Evolutionary conservation across 805 yeast genomes (phyloP).

Genomic region (Candida broadrunensis): DNA sequence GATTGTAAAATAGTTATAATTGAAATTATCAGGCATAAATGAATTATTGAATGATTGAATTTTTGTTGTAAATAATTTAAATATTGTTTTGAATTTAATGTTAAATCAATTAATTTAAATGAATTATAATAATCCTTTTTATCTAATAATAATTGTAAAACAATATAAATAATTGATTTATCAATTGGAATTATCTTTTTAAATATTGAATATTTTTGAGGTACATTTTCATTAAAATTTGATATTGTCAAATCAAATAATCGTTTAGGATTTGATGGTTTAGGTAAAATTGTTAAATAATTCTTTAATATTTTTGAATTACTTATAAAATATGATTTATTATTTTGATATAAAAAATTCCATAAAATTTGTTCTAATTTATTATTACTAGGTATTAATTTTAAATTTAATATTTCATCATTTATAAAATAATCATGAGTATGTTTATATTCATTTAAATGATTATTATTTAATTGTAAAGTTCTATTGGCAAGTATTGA

Average conservation of each 20-base stretch:
- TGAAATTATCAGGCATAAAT: neutral
- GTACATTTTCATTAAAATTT: slow-evolving; percentile 4
- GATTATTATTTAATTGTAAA: slow-evolving; percentile 11
- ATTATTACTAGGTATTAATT: slow-evolving; percentile 9
- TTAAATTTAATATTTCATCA: slow-evolving; percentile 9
- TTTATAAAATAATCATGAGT: neutral
- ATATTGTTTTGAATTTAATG: slow-evolving; percentile 13
- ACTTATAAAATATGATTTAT: neutral
- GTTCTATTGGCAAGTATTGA: slow-evolving; percentile 20
- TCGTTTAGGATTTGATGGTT: slow-evolving; percentile 9
- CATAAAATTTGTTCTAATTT: slow-evolving; percentile 13
- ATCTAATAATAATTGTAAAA: slow-evolving; percentile 16
- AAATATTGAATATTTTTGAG: neutral
- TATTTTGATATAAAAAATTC: slow-evolving; percentile 5
- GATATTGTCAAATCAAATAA: slow-evolving; percentile 8
- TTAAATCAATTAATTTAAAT: slow-evolving; percentile 24
- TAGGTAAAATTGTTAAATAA: slow-evolving; percentile 18
- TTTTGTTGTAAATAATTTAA: slow-evolving; percentile 4
- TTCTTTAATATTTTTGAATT: slow-evolving; percentile 7
- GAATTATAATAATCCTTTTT: slow-evolving; percentile 25
- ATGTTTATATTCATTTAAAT: neutral
- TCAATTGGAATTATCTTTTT: slow-evolving; percentile 1
- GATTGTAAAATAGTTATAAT: slow-evolving; percentile 18
- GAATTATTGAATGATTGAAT: neutral
- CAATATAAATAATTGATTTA: slow-evolving; percentile 7